These are phyloP conservation scores for Phytophthora hybrid DNA, from an alignment of 352 stramenopile species.

Conservation along the genomic window DNA sequence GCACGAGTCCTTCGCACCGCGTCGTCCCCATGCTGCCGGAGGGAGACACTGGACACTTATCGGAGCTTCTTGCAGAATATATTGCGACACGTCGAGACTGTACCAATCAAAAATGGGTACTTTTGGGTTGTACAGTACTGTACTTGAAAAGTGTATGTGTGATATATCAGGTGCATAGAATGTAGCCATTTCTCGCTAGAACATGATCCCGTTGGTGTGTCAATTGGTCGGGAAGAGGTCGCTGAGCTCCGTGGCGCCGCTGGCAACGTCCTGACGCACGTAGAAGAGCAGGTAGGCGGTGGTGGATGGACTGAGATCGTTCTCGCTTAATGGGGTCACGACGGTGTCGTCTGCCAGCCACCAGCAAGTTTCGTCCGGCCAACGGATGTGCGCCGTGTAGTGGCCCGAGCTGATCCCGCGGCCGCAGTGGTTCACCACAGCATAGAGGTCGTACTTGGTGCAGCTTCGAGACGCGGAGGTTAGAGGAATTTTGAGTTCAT, in stretches of 20 bases:
- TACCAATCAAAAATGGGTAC: too few species aligned
- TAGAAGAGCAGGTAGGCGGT: constrained; percentile 84
- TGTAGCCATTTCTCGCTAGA: background rate
- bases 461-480: constrained; percentile 49
- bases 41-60: background rate
- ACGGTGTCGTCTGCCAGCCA: constrained; percentile 95
- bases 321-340: constrained; percentile 31
- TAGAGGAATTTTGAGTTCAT: constrained; percentile 52
- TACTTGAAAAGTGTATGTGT: constrained; percentile 19
- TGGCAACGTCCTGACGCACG: constrained; percentile 58
- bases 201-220: constrained; percentile 4
- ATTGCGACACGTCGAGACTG: constrained; percentile 11
- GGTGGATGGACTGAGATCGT: constrained; percentile 49
- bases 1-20: constrained; percentile 49
- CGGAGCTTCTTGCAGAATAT: background rate
- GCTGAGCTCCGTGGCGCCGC: constrained; percentile 24
- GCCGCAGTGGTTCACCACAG: constrained; percentile 95
- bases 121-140: constrained; percentile 17
- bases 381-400: constrained; percentile 84
- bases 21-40: constrained; percentile 27
- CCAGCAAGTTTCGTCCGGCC: constrained; percentile 66
- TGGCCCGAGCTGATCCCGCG: constrained; percentile 91
- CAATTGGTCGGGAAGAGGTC: constrained; percentile 45
- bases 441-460: constrained; percentile 93
- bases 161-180: constrained; percentile 14